Evolutionary conservation across 306 rosid species (phyloP).

Genomic region (Vigna reflexopilosa): DNA sequence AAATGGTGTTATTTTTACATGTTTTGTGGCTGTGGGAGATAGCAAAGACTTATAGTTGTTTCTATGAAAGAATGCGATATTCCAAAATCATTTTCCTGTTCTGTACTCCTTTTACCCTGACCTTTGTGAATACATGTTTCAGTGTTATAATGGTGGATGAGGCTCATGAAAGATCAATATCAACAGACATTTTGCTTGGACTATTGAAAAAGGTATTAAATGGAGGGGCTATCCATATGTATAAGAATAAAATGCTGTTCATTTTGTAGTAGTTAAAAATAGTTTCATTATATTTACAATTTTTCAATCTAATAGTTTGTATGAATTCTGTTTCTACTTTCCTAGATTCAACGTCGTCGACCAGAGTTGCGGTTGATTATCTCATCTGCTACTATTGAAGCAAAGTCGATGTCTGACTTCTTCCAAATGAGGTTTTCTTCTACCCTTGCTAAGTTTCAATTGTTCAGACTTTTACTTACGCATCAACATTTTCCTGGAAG

Average conservation of each 20-base stretch:
- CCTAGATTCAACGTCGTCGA: slow-evolving; percentile 85
- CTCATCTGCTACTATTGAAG: slow-evolving; percentile 96
- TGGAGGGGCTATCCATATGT: slow-evolving; percentile 11
- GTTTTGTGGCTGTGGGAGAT: neutral
- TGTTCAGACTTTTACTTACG: slow-evolving; percentile 13
- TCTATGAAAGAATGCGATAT: slow-evolving; percentile 13
- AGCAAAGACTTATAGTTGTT: slow-evolving; percentile 3
- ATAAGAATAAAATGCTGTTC: neutral
- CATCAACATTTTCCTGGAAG: slow-evolving; percentile 5
- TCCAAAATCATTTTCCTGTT: slow-evolving; percentile 26
- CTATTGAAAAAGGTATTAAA: slow-evolving; percentile 81
- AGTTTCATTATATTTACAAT: neutral
- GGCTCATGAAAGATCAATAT: slow-evolving; percentile 97
- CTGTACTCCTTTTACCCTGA: slow-evolving; percentile 5
- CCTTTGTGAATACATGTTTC: slow-evolving; percentile 35
- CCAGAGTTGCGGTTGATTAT: slow-evolving; percentile 87
- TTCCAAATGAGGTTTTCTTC: slow-evolving; percentile 70
- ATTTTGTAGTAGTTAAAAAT: neutral
- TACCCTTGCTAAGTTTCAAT: slow-evolving; percentile 23
- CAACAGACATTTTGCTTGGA: slow-evolving; percentile 93
- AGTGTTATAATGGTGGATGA: slow-evolving; percentile 95
- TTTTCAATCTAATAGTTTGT: neutral
- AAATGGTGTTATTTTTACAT: neutral
- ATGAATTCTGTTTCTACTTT: slow-evolving; percentile 38
- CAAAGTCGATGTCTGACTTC: slow-evolving; percentile 84